Evolutionary conservation across 2,329 filamentous ascomycete genomes (phyloP), one percentile per base, ranked within the genome.

Genomic region (Colletotrichum aenigma): DNA sequence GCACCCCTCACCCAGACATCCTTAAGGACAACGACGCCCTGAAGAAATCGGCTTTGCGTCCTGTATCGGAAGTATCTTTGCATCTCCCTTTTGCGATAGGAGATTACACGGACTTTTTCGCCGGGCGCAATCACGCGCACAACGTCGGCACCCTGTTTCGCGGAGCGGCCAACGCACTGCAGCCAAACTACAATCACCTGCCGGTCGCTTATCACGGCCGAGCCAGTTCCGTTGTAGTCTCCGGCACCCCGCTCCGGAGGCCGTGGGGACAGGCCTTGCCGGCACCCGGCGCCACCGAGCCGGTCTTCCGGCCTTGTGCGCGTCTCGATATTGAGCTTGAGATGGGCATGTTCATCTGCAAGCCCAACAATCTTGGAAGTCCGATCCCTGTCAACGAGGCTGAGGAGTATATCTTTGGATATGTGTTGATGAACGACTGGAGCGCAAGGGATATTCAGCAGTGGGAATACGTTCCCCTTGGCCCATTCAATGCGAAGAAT

Each of bases 71-170:
- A 12, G 89, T 92, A 56, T 88, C 87, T 70, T 91, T 88, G 78
- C 93, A 95, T 78, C 80, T 95, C 3, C 94, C 94, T 2, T 90
- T 95, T 88, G 87, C 89, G 68, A 94, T 95, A 80, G 92, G 93
- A 52, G 94, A 95, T 81, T 95, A 95, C 81, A 94, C 93, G 9
- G 94, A 95, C 82, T 95, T 95, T 86, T 95, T 93, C 80, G 93
- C 92, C 10, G 94, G 94, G n/a, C 83, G 91, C 77, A 92, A 94
- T 81, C 94, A 95, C 83, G 94, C 94, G 16, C 92, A 91, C 84
- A 76, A 77, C 78, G 87, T 92, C 30, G 93, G 93, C 9, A 88
- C 90, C 3, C 87, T 95, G 32, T 94, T 95, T 83, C 89, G 93
- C 55, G 93, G 93, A 0, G 88, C 91, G 1, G 88, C 89, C n/a